These are phyloP conservation scores for Lignosus rhinocerotis DNA, from an alignment of 1,284 basidiomycete species.

Conservation along the genomic window DNA sequence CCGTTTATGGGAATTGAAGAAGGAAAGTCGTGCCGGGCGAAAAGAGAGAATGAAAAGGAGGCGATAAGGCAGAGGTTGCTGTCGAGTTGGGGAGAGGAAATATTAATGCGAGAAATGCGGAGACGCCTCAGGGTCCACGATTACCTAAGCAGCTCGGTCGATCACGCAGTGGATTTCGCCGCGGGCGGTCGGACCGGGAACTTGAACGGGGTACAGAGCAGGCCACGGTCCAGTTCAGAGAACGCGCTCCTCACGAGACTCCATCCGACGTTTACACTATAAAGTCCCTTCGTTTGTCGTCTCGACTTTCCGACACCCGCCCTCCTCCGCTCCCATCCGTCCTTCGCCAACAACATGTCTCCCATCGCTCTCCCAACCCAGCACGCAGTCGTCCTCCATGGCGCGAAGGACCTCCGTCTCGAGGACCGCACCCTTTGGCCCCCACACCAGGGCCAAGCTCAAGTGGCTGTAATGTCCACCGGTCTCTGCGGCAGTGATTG, in stretches of 20 bases:
- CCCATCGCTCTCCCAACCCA: constrained; percentile 56
- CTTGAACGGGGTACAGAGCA: neutral
- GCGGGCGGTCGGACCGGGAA: constrained; percentile 28
- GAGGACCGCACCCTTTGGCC: constrained; percentile 69
- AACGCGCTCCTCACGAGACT: constrained; percentile 29
- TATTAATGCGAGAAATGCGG: neutral
- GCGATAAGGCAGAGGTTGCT: neutral
- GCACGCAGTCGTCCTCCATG: constrained; percentile 70
- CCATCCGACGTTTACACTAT: constrained; percentile 19
- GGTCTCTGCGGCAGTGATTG: constrained; percentile 92
- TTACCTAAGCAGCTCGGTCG: constrained; percentile 18
- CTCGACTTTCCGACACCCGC: constrained; percentile 20
- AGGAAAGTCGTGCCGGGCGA: neutral
- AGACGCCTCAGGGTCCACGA: constrained; percentile 16
- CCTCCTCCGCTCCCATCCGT: constrained; percentile 15
- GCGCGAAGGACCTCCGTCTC: constrained; percentile 69
- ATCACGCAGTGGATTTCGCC: constrained; percentile 14
- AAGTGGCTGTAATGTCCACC: constrained; percentile 78
- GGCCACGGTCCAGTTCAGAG: constrained; percentile 22
- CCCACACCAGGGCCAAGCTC: constrained; percentile 66
- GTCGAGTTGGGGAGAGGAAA: neutral
- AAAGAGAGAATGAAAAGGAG: constrained; percentile 12
- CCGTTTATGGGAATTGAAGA: neutral
- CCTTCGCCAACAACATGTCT: constrained; percentile 46
- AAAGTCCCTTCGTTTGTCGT: constrained; percentile 25